Evolutionary conservation across 306 rosid genomes (phyloP).

Genomic region (Vigna trinervia): DNA sequence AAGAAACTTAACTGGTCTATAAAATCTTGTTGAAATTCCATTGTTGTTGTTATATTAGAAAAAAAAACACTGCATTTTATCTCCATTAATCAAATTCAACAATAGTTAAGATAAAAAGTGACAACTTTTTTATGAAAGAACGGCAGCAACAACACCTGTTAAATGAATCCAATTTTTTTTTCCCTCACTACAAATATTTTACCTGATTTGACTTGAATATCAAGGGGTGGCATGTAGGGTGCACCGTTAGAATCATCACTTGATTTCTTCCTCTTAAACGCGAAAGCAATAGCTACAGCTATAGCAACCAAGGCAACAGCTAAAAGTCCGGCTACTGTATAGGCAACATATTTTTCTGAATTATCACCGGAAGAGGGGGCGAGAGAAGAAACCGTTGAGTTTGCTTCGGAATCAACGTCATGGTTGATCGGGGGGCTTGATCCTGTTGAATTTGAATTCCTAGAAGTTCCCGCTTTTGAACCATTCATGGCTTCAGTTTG

Average conservation of each 20-base stretch:
- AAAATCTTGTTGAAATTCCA: not conserved
- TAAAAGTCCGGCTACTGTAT: constrained; percentile 59
- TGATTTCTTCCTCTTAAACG: constrained; percentile 51
- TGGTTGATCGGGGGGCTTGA: not conserved
- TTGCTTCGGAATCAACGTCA: not conserved
- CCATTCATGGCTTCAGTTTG: constrained; percentile 3
- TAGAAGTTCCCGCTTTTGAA: not conserved
- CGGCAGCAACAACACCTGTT: not conserved
- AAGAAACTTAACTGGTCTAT: not conserved
- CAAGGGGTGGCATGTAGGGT: constrained; percentile 49
- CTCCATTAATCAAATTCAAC: not conserved
- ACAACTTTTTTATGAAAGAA: not conserved
- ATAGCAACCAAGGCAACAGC: constrained; percentile 52
- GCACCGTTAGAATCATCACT: constrained; percentile 31
- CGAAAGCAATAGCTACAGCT: constrained; percentile 46
- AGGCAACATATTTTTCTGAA: constrained; percentile 53
- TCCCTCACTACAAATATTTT: not conserved
- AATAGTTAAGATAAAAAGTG: not conserved
- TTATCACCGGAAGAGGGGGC: not conserved
- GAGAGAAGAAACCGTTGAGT: constrained; percentile 20
- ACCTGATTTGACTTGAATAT: constrained; percentile 57
- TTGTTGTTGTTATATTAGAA: not conserved
- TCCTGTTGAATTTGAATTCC: not conserved
- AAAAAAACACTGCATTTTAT: not conserved
- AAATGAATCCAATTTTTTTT: not conserved